A percentile compares a stretch with the other conserved stretches of the same genome.
Evolutionary conservation across 1,284 basidiomycete species (phyloP).

Genomic region (Trichosporon sp.): DNA sequence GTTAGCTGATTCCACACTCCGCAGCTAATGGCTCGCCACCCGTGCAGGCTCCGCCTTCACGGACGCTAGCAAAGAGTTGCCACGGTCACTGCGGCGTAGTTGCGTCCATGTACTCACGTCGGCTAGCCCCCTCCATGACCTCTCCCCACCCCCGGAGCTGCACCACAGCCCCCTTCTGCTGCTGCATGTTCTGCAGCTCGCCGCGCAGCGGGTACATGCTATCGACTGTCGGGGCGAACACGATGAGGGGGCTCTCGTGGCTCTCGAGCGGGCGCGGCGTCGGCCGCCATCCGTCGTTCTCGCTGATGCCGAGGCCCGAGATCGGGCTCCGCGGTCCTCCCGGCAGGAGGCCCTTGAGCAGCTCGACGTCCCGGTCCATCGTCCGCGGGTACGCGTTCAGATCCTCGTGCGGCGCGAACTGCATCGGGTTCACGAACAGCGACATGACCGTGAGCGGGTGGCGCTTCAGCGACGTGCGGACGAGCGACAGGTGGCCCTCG

Average conservation of each 20-base stretch:
- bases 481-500: constrained; percentile 82
- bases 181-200: constrained; percentile 68
- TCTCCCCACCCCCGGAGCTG: constrained; percentile 78
- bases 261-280: constrained; percentile 5
- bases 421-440: constrained; percentile 96
- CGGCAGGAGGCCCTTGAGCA: constrained; percentile 62
- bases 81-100: no score
- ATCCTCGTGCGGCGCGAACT: constrained; percentile 95
- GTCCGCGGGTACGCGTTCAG: constrained; percentile 86
- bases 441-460: constrained; percentile 88
- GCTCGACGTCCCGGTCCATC: constrained; percentile 51
- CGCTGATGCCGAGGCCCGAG: constrained; percentile 35
- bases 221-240: constrained; percentile 70
- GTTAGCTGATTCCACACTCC: constrained; percentile 12
- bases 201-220: constrained; percentile 81
- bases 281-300: constrained; percentile 26
- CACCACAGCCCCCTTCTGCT: constrained; percentile 83
- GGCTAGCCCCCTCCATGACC: constrained; percentile 48
- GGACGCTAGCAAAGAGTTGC: no score
- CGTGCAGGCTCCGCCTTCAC: no score
- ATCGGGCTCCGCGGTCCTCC: constrained; percentile 36
- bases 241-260: constrained; percentile 56
- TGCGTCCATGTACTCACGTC: constrained; percentile 38
- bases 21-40: no score
- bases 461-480: constrained; percentile 62